Conservation (phyloP, 345 rosid genomes). For the Xanthoceras sorbifolium region DNA sequence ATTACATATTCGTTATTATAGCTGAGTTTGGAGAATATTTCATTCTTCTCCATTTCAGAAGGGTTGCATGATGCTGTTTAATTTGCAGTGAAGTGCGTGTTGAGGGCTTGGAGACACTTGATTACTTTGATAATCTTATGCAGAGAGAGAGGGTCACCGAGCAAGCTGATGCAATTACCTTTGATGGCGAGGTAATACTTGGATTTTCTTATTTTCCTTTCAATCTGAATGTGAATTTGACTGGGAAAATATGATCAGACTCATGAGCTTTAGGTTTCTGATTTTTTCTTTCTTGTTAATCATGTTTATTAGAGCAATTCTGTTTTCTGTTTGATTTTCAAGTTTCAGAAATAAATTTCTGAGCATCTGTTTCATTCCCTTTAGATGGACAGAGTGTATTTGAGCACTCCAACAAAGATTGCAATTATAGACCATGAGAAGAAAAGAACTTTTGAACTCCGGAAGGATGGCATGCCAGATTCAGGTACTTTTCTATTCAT, state of each 20-base stretch:
- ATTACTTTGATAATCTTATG: conserved; percentile 80
- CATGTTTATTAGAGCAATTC: not conserved
- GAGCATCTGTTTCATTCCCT: not conserved
- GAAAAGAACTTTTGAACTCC: conserved; percentile 84
- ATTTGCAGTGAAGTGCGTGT: conserved; percentile 93
- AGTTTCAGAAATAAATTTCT: conserved; percentile 1
- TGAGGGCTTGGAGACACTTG: conserved; percentile 98
- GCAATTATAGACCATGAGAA: conserved; percentile 95
- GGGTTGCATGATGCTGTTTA: conserved; percentile 27
- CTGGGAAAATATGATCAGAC: not conserved
- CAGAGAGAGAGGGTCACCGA: conserved; percentile 76
- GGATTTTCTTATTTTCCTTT: not conserved
- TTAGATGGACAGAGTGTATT: conserved; percentile 80
- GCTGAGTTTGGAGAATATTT: conserved; percentile 7
- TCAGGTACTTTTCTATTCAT: conserved; percentile 51
- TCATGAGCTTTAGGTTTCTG: not conserved
- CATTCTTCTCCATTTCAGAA: conserved; percentile 15
- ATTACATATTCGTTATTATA: not conserved
- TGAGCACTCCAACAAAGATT: conserved; percentile 89
- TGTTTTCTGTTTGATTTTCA: not conserved
- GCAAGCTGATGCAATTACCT: conserved; percentile 97
- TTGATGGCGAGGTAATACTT: conserved; percentile 77
- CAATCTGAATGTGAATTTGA: not conserved
- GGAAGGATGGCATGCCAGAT: conserved; percentile 87
- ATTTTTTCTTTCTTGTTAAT: not conserved